Conservation (phyloP, 306 rosid species). For the Calophaca sinica region DNA sequence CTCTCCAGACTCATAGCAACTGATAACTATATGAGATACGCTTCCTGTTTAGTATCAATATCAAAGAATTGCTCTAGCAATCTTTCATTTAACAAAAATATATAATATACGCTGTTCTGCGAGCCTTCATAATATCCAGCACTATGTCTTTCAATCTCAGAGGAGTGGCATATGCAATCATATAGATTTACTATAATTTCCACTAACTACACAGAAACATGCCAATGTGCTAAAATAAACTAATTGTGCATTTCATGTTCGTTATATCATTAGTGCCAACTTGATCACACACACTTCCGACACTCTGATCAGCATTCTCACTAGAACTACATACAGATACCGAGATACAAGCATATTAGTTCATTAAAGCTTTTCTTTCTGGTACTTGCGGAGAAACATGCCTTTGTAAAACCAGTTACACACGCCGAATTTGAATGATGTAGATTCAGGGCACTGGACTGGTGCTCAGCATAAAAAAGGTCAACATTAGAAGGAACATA, state of each 20-base stretch:
- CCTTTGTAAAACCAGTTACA: not conserved
- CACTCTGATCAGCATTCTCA: not conserved
- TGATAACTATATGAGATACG: conserved; percentile 57
- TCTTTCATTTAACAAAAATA: conserved; percentile 32
- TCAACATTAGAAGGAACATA: not conserved
- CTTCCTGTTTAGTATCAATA: conserved; percentile 45
- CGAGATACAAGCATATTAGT: not conserved
- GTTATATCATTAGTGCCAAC: conserved; percentile 6
- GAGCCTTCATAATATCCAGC: conserved; percentile 12
- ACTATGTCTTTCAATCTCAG: conserved; percentile 24
- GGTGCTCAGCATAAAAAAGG: conserved; percentile 1
- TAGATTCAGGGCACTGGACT: not conserved
- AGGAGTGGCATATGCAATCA: conserved; percentile 29
- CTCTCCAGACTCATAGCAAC: conserved; percentile 67
- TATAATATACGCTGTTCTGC: conserved; percentile 7
- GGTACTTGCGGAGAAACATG: not conserved
- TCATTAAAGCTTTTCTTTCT: not conserved
- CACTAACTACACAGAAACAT: conserved; percentile 1
- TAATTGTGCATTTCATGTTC: not conserved
- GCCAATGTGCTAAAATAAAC: not conserved
- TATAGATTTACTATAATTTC: not conserved
- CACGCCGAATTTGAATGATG: not conserved
- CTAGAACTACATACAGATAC: not conserved
- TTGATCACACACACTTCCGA: not conserved
- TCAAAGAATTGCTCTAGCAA: conserved; percentile 41